A percentile compares a stretch with the other conserved stretches of the same genome.
Evolutionary conservation across 345 rosid genomes (phyloP).

Genomic region (Alliaria petiolata): DNA sequence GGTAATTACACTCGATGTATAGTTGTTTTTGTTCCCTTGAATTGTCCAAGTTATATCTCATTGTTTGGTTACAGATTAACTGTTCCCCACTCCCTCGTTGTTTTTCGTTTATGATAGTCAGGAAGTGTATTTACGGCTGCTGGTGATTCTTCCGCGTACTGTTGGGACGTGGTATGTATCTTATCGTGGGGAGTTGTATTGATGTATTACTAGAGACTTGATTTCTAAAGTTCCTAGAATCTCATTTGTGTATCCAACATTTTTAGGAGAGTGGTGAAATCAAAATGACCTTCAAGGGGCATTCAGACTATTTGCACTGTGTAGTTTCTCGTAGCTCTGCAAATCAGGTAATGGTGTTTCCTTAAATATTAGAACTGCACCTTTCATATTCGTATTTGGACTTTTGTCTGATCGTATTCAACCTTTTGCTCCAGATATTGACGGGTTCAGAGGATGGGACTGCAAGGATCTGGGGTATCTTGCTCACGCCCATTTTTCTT

Average conservation of each 20-base stretch:
- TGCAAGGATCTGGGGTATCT: constrained; percentile 90
- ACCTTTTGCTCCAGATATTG: constrained; percentile 53
- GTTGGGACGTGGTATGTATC: constrained; percentile 95
- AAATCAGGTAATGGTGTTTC: constrained; percentile 56
- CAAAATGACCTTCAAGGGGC: constrained; percentile 82
- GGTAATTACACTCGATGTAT: neutral
- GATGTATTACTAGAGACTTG: neutral
- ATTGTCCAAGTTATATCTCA: neutral
- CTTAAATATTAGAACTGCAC: neutral
- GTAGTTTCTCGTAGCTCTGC: constrained; percentile 64
- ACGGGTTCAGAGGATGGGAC: constrained; percentile 99
- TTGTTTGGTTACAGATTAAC: neutral
- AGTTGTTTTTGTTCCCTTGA: neutral
- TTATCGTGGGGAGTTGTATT: constrained; percentile 27
- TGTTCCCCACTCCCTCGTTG: neutral
- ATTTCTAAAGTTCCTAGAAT: neutral
- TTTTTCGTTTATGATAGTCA: constrained; percentile 40
- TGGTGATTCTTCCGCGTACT: constrained; percentile 92
- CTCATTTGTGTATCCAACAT: constrained; percentile 7
- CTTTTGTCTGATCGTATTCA: constrained; percentile 4
- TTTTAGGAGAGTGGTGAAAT: constrained; percentile 81
- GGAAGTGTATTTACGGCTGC: constrained; percentile 82
- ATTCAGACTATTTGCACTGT: constrained; percentile 80
- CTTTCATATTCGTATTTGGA: neutral
- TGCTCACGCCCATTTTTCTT: neutral